phyloP scores from a whole-genome alignment of 306 rosid species.

The Abrus precatorius region DNA sequence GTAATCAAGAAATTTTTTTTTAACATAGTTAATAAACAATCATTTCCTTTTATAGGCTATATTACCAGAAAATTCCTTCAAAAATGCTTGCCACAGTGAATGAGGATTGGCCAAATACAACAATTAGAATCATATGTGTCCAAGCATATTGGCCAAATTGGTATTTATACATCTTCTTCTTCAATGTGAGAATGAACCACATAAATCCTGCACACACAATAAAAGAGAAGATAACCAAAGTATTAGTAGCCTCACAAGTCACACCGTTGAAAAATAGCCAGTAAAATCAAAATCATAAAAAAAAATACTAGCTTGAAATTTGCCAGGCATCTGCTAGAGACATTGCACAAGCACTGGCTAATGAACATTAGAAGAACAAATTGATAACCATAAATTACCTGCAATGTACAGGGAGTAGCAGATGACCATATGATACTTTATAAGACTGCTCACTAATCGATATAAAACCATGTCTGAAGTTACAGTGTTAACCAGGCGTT shows the following conservation, averaged over 20 bases:
- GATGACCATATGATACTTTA: constrained; percentile 94
- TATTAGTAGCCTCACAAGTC: constrained; percentile 33
- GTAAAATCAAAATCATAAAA: constrained; percentile 32
- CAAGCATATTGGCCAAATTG: constrained; percentile 99
- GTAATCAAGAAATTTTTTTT: not conserved
- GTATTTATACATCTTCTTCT: constrained; percentile 99
- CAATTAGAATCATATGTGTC: constrained; percentile 98
- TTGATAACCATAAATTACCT: constrained; percentile 63
- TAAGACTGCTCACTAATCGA: constrained; percentile 80
- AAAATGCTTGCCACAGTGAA: constrained; percentile 97
- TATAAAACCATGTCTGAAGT: constrained; percentile 80
- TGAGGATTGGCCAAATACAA: constrained; percentile 94
- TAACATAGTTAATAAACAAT: constrained; percentile 18
- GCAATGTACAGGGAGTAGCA: constrained; percentile 88
- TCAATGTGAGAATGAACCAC: constrained; percentile 97
- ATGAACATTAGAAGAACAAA: constrained; percentile 35
- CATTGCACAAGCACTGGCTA: constrained; percentile 41
- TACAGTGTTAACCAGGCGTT: constrained; percentile 86
- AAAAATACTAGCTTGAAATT: constrained; percentile 19
- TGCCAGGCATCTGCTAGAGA: constrained; percentile 38
- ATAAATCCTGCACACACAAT: constrained; percentile 81
- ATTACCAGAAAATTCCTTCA: constrained; percentile 95
- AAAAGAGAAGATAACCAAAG: constrained; percentile 47
- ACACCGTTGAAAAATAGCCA: constrained; percentile 26
- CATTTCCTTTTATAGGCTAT: constrained; percentile 42